Percentiles rank a stretch among this genome's conserved stretches.
phyloP scores from a whole-genome alignment of 2,329 filamentous ascomycete species.

The Thielaviopsis euricoi region DNA sequence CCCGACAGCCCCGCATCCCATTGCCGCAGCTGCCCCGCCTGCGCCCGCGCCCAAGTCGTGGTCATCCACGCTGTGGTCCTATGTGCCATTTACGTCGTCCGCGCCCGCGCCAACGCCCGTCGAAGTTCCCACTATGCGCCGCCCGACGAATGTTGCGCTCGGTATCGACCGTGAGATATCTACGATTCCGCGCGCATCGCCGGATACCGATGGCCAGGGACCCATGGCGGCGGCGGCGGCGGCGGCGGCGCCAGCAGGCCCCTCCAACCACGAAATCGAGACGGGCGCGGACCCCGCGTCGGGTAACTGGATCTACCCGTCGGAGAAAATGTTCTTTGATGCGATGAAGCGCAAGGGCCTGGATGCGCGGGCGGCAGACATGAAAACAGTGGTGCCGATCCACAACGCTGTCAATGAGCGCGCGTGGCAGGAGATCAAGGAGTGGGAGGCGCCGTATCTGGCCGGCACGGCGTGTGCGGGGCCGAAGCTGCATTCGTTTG shows the following conservation, averaged over 20 bases:
- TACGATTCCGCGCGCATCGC: slow-evolving; percentile 52
- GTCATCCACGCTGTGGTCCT: slow-evolving; percentile 25
- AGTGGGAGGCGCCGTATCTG: slow-evolving; percentile 63
- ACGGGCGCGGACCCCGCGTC: slow-evolving; percentile 49
- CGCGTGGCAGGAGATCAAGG: slow-evolving; percentile 80
- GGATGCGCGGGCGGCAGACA: slow-evolving; percentile 53
- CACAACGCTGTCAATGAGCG: slow-evolving; percentile 98
- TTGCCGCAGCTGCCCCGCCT: slow-evolving; percentile 15
- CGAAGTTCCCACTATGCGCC: slow-evolving; percentile 11
- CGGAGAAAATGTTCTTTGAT: slow-evolving; percentile 94
- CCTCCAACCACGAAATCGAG: slow-evolving; percentile 65
- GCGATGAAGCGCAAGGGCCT: slow-evolving; percentile 87
- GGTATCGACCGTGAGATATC: slow-evolving; percentile 58
- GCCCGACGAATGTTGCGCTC: slow-evolving; percentile 22
- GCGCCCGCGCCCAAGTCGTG: slow-evolving; percentile 23
- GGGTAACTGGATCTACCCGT: slow-evolving; percentile 96
- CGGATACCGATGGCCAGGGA: slow-evolving; percentile 12
- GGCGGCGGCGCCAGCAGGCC: too few relatives aligned
- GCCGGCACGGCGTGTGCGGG: slow-evolving; percentile 43
- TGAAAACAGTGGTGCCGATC: slow-evolving; percentile 85
- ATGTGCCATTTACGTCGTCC: slow-evolving; percentile 25
- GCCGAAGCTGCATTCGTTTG: slow-evolving; percentile 69
- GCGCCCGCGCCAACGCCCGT: slow-evolving; percentile 8
- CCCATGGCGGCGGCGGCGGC: slow-evolving; percentile 21
- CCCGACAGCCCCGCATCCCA: slow-evolving; percentile 13